Conservation (phyloP, 441 rosid genomes). For the Pelargonium australe region DNA sequence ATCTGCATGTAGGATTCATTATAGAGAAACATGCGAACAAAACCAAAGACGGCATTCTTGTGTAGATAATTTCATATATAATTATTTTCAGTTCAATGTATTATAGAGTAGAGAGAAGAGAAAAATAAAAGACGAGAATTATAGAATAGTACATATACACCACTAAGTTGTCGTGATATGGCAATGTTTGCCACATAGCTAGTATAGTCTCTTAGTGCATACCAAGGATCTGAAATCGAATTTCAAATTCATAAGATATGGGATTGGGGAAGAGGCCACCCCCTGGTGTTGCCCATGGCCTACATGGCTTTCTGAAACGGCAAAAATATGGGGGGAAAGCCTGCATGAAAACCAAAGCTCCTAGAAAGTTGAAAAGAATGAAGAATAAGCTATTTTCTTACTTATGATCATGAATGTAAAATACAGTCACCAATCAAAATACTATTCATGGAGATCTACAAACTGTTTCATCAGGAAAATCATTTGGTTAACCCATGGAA, state of each 20-base stretch:
- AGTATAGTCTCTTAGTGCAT: too few relatives aligned
- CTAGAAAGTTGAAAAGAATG: too few relatives aligned
- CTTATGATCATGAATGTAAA: not conserved
- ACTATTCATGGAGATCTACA: not conserved
- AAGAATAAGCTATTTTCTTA: too few relatives aligned
- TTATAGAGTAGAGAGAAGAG: conserved; percentile 12
- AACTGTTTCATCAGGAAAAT: not conserved
- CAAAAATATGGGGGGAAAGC: too few relatives aligned
- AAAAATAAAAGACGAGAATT: conserved; percentile 3
- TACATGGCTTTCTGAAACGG: too few relatives aligned
- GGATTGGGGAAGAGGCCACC: too few relatives aligned
- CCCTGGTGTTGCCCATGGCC: too few relatives aligned
- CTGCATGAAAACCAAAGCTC: too few relatives aligned
- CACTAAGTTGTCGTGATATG: conserved; percentile 8
- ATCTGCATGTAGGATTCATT: conserved; percentile 61
- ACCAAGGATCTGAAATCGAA: too few relatives aligned
- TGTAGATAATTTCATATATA: conserved; percentile 27
- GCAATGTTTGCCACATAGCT: too few relatives aligned
- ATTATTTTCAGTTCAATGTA: conserved; percentile 7
- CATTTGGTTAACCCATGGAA: not conserved
- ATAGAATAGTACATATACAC: conserved; percentile 17
- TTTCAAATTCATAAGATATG: too few relatives aligned
- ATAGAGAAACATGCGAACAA: conserved; percentile 29
- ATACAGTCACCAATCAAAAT: not conserved
- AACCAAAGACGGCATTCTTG: conserved; percentile 3